These are phyloP conservation scores for Termitomyces sp. DNA, from an alignment of 768 basidiomycete species.

Conservation along the genomic window DNA sequence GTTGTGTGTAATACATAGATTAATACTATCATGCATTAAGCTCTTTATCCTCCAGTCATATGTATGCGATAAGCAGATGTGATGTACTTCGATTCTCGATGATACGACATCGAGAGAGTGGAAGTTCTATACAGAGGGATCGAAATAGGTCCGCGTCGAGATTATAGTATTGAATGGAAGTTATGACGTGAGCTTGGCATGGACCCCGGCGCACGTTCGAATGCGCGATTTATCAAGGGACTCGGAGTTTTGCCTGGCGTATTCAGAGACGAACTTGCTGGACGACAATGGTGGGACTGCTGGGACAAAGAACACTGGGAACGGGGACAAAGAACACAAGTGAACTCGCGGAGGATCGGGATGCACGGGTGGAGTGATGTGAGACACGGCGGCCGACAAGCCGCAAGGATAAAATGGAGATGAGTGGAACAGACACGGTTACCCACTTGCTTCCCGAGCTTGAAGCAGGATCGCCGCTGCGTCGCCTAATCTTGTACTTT, in stretches of 20 bases:
- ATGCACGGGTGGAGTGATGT: constrained; percentile 5
- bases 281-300: too few species aligned
- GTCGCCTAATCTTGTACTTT: background rate
- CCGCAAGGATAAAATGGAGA: constrained; percentile 10
- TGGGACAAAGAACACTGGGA: background rate
- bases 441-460: constrained; percentile 1
- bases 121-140: background rate
- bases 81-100: background rate
- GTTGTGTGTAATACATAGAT: background rate
- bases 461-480: constrained; percentile 7
- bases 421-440: background rate
- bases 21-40: background rate
- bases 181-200: background rate
- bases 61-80: background rate
- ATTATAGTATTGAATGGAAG: background rate
- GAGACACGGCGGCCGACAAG: constrained; percentile 6
- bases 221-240: too few species aligned
- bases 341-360: too few species aligned
- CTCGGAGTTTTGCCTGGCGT: background rate
- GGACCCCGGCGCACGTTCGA: background rate
- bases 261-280: too few species aligned
- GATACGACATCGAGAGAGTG: background rate
- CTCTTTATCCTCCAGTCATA: background rate
- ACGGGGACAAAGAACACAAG: too few species aligned
- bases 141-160: background rate